A percentile compares a stretch with the other conserved stretches of the same genome.
phyloP scores from a whole-genome alignment of 805 yeast genomes.

The Metschnikowia anglica region DNA sequence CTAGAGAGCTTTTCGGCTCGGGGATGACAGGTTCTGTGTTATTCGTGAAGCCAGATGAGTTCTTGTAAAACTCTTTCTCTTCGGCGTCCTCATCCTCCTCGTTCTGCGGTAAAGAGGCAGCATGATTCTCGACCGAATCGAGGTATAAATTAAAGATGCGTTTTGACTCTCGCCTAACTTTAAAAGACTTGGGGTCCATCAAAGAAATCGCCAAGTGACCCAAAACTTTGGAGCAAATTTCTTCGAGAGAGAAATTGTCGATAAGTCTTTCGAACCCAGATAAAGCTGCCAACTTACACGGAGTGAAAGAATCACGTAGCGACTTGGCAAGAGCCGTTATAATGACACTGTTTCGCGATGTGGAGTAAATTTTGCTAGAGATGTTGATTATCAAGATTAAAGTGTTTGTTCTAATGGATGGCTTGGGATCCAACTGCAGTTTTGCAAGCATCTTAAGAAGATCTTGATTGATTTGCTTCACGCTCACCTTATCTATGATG shows the following conservation, averaged over 20 bases:
- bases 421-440: slow-evolving; percentile 71
- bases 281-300: slow-evolving; percentile 73
- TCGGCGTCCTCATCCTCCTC: slow-evolving; percentile 40
- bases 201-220: slow-evolving; percentile 84
- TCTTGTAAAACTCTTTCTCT: slow-evolving; percentile 38
- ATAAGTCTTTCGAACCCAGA: slow-evolving; percentile 66
- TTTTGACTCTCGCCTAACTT: slow-evolving; percentile 73
- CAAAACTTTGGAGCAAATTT: slow-evolving; percentile 74
- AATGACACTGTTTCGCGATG: slow-evolving; percentile 67
- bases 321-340: slow-evolving; percentile 86
- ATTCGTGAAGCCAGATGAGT: slow-evolving; percentile 20
- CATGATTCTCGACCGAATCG: slow-evolving; percentile 39
- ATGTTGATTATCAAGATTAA: slow-evolving; percentile 66
- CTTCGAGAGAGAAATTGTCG: slow-evolving; percentile 67
- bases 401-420: slow-evolving; percentile 77
- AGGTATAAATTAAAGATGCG: slow-evolving; percentile 60
- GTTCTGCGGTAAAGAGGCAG: slow-evolving; percentile 31
- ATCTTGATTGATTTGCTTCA: slow-evolving; percentile 84
- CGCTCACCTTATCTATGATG: slow-evolving; percentile 64
- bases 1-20: slow-evolving; percentile 16
- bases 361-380: slow-evolving; percentile 54
- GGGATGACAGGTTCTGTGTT: background rate
- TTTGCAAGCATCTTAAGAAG: slow-evolving; percentile 76
- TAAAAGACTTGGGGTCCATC: slow-evolving; percentile 63
- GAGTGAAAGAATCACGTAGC: slow-evolving; percentile 72